Evolutionary conservation across 176 grass and related monocot species (phyloP), one percentile per base, ranked within the genome.

Genomic region (Hsuehochloa calcarea): DNA sequence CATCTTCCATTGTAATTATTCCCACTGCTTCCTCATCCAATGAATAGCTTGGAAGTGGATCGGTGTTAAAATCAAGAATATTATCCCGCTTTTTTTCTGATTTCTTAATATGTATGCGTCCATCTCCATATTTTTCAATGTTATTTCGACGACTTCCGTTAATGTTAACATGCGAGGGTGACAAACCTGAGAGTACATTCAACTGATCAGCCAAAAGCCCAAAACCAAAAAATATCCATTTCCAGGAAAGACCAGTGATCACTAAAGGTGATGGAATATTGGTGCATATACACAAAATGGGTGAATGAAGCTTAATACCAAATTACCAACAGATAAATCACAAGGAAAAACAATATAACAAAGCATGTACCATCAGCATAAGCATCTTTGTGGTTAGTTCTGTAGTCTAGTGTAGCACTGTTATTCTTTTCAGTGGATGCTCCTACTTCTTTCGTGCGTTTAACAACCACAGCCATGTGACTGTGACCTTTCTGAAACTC

Each of bases 1-100:
- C 96, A 94, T 99, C 93, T 87, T 99, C 93, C 96, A 99, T 99
- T 10, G 93, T 99, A 72, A 96, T 99, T 90, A 99, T 99, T 70
- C 96, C 96, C 10, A 99, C 89, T 49, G 91, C 91, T 90, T 92
- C 96, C 85, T 99, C 93, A 79, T 95, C 95, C 81, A 88, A 78
- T 55, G 93, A 91, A 89, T 96, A 99, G 60, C 84, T 86, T 62
- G 93, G 90, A 70, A 99, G 80, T 65, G 91, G 86, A 13, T 94
- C 90, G 0, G 81, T 82, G 91, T 90, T 99, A 84, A 99, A 92
- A 93, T 99, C 93, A 93, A 99, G 91, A 84, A 99, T 96, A 69
- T 99, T 99, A 55, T 87, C 78, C n/a, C 88, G 68, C 68, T 87
- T 88, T 14, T 79, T 87, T 69, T 91, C 94, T 4, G 82, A 85